These are phyloP conservation scores for Sporisorium scitamineum DNA, from an alignment of 1,284 basidiomycete genomes.

Conservation along the genomic window DNA sequence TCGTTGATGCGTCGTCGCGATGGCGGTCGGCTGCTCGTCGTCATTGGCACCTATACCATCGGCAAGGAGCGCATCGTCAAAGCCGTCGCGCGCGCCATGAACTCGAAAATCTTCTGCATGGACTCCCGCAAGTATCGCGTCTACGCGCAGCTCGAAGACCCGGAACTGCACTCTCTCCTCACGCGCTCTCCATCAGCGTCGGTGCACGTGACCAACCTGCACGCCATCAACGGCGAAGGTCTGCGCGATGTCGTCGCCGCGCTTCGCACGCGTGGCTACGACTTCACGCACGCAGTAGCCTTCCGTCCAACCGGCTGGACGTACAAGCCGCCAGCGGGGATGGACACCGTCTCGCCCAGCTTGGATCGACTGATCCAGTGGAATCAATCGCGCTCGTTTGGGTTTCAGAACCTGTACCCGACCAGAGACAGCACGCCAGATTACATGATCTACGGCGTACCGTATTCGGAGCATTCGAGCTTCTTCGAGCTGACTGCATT, in stretches of 20 bases:
- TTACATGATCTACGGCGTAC: slow-evolving; percentile 82
- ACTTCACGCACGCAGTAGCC: slow-evolving; percentile 81
- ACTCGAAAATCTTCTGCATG: slow-evolving; percentile 91
- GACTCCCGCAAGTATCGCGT: slow-evolving; percentile 70
- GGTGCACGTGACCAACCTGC: slow-evolving; percentile 87
- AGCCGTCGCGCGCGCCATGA: slow-evolving; percentile 84
- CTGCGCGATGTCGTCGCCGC: slow-evolving; percentile 76
- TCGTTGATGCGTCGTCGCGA: slow-evolving; percentile 20
- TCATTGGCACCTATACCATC: slow-evolving; percentile 95
- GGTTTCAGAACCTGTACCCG: slow-evolving; percentile 77
- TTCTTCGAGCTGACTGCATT: slow-evolving; percentile 79
- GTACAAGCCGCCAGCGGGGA: slow-evolving; percentile 78
- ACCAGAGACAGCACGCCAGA: slow-evolving; percentile 79
- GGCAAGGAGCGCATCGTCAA: slow-evolving; percentile 98
- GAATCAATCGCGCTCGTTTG: slow-evolving; percentile 78
- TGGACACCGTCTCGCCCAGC: slow-evolving; percentile 69
- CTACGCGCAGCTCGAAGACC: slow-evolving; percentile 64
- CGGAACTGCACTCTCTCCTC: slow-evolving; percentile 82
- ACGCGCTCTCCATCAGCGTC: slow-evolving; percentile 81
- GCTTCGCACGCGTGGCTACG: slow-evolving; percentile 79
- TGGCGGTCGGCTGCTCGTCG: slow-evolving; percentile 74
- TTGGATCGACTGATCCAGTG: slow-evolving; percentile 72
- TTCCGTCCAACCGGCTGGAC: slow-evolving; percentile 96
- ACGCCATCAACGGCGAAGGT: slow-evolving; percentile 81
- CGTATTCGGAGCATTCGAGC: slow-evolving; percentile 91